phyloP scores from a whole-genome alignment of 2,329 filamentous ascomycete species.

The Paecilomyces dactylethromorphus region DNA sequence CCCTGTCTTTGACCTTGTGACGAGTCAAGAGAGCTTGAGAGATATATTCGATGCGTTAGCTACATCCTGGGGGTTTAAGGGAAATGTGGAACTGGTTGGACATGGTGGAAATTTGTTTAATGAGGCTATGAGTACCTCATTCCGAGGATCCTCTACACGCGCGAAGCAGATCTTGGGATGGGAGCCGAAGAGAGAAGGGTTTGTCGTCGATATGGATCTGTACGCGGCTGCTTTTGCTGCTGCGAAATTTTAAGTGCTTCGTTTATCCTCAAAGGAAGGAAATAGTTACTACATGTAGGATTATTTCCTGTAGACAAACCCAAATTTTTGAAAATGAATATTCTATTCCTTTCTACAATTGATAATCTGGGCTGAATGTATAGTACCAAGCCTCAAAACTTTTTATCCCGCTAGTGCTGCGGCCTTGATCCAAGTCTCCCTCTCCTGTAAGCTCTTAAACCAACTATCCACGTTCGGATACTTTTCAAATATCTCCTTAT shows the following conservation, averaged over 20 bases:
- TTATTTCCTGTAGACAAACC: too few relatives aligned
- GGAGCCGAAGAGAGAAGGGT: constrained; percentile 21
- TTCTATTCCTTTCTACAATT: too few relatives aligned
- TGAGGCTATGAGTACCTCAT: constrained; percentile 18
- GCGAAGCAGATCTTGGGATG: constrained; percentile 27
- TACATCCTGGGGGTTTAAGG: constrained; percentile 17
- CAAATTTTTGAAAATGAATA: too few relatives aligned
- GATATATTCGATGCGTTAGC: constrained; percentile 19
- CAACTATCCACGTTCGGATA: too few relatives aligned
- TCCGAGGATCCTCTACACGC: constrained; percentile 16
- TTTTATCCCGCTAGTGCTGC: too few relatives aligned
- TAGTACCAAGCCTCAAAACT: too few relatives aligned
- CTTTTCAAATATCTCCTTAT: too few relatives aligned
- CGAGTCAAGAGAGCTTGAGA: constrained; percentile 23
- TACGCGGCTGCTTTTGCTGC: constrained; percentile 7
- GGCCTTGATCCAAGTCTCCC: too few relatives aligned
- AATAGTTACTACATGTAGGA: too few relatives aligned
- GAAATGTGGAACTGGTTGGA: constrained; percentile 18
- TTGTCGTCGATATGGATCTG: constrained; percentile 12
- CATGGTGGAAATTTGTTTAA: constrained; percentile 17
- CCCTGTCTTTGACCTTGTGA: constrained; percentile 33
- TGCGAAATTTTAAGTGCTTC: neutral
- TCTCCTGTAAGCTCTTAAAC: too few relatives aligned
- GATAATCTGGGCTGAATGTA: too few relatives aligned
- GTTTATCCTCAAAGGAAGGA: too few relatives aligned